Evolutionary conservation across 306 rosid species (phyloP).

Genomic region (Medicago truncatula): DNA sequence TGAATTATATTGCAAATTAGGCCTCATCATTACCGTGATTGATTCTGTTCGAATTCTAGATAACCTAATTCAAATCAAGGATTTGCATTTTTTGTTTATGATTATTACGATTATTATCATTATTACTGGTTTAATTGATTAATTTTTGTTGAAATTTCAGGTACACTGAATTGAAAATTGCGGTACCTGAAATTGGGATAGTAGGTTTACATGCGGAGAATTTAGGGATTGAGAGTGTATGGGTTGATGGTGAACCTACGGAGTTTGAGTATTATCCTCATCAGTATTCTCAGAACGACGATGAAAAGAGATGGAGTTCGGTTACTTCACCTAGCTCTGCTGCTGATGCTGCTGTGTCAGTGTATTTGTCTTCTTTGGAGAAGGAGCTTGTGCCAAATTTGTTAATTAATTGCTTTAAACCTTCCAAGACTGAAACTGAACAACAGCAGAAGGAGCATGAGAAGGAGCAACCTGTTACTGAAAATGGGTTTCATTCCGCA

Average conservation of each 20-base stretch:
- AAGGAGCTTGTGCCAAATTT: conserved; percentile 81
- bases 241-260: conserved; percentile 88
- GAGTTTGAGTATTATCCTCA: conserved; percentile 87
- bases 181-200: conserved; percentile 91
- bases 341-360: conserved; percentile 76
- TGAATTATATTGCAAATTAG: background rate
- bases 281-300: conserved; percentile 54
- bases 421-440: conserved; percentile 64
- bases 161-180: conserved; percentile 85
- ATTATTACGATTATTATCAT: background rate
- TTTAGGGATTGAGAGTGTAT: conserved; percentile 77
- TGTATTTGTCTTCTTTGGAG: conserved; percentile 71
- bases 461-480: conserved; percentile 55
- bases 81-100: background rate
- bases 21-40: background rate
- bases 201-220: conserved; percentile 95
- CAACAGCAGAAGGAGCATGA: conserved; percentile 41
- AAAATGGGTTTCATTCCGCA: conserved; percentile 60
- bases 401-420: conserved; percentile 87
- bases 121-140: background rate
- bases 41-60: conserved; percentile 13
- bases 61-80: background rate
- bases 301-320: conserved; percentile 62
- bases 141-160: conserved; percentile 43
- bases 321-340: conserved; percentile 73